Evolutionary conservation across 2,329 filamentous ascomycete genomes (phyloP), one percentile per base, ranked within the genome.

Genomic region (Calonectria hawksworthii): DNA sequence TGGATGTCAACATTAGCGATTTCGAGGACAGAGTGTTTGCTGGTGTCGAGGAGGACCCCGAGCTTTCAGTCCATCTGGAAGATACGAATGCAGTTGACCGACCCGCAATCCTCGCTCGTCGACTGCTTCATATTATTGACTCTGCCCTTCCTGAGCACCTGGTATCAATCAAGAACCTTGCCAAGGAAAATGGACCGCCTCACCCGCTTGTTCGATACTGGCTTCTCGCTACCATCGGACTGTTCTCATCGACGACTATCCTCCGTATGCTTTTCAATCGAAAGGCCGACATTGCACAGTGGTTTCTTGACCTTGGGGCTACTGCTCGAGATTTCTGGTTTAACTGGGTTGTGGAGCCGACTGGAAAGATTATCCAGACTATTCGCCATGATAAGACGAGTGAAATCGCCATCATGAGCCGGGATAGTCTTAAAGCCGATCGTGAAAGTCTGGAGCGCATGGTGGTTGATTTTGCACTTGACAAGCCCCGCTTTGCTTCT

Each of bases 351-450:
- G 88, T 99, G 14, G 94, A 98, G 77, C 97, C 97, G 0, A 89
- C 92, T 0, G 92, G 92, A 80, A 96, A 95, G 83, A 90, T 99
- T 23, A 91, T 99, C 73, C 93, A 94, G 64, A 99, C 97, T 0
- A 99, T 99, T 78, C 93, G 96, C 7, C 97, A 99, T 84, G 95
- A 99, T 81, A 93, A 95, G 80, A 94, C 93, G 78, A 98, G 95
- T 82, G 96, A 99, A 83, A 96, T 99, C 77, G 97, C 96, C 56
- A 94, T 99, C 78, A 97, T 99, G 94, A 98, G 96, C 86, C 95
- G 95, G 74, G 94, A 96, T 78, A 98, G 96, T 78, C 90, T 99
- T 28, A 93, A 94, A 83, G 96, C 96, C 1, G 97, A 99, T 83
- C 92, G 95, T 38, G 95, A 96, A 69, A 98, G 96, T 82, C 88